Evolutionary conservation across 495 filamentous ascomycete species (phyloP), one percentile per base, ranked within the genome.

Genomic region (Durotheca rogersii): DNA sequence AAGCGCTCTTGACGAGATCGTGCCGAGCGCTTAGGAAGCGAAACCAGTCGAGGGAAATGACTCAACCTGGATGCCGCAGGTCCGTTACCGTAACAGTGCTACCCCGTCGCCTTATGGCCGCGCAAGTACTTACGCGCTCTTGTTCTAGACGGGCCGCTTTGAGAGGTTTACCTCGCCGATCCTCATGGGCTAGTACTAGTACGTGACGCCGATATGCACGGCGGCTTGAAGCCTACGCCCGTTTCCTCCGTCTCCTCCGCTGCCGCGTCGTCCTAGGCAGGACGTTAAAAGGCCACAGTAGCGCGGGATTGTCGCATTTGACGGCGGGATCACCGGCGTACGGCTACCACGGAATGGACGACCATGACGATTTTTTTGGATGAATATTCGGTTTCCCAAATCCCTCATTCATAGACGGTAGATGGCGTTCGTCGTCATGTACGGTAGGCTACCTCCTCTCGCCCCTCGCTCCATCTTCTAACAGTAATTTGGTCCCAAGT

Each of bases 231-330:
- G 0, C 6, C 2, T 21, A n/a, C n/a, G n/a, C n/a, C 14, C 37
- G 16, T 27, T 18, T 2, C 17, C 31, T 5, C 5, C 2, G 2
- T 25, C 41, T 23, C 17, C 16, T n/a, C 30, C 14, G 3, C 4
- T 30, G 14, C 21, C 39, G 34, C 10, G 21, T 53, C 45, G 56
- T 59, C 56, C 56, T 59, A 50, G 56, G 56, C 45, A 59, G 41
- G 56, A 59, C n/a, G n/a, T n/a, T 31, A 35, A 53, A 59, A 46
- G 39, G 44, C 38, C 40, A 12, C 14, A 31, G 4, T 30, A 14
- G 31, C 29, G 32, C 6, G 42, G 15, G 31, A 21, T 14, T 32
- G 44, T 49, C 49, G 39, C 34, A 20, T 45, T 11, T 14, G 17
- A 29, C 20, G 25, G 33, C 40, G 34, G 40, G 4, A 18, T 43